These are phyloP conservation scores for Aschersonia sp. DNA, from an alignment of 2,329 filamentous ascomycete genomes.

Conservation along the genomic window DNA sequence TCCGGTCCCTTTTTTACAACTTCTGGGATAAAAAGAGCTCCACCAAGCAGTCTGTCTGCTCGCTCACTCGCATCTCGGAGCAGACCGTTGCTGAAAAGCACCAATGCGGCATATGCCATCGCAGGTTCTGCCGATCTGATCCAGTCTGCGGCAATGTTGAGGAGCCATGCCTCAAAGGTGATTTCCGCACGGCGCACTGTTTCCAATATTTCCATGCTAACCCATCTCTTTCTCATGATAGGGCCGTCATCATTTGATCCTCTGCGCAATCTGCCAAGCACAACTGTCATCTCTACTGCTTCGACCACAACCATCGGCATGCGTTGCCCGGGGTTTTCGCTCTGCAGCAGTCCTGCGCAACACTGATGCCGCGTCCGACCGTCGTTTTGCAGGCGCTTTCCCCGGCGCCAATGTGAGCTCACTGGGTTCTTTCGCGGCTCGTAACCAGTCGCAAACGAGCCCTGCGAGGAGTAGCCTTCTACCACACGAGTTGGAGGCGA, in stretches of 20 bases:
- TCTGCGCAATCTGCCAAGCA: conserved; percentile 25
- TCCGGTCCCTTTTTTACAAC: too few species aligned
- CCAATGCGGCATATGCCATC: not conserved
- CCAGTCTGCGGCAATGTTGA: conserved; percentile 23
- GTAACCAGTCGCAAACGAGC: conserved; percentile 1
- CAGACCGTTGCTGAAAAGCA: not conserved
- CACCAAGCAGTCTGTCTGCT: not conserved
- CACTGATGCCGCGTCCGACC: conserved; percentile 6
- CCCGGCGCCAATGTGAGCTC: conserved; percentile 7
- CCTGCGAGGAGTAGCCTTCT: conserved; percentile 13
- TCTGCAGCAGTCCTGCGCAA: conserved; percentile 5
- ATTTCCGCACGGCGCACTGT: not conserved
- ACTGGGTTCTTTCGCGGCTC: conserved; percentile 7
- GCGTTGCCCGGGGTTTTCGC: not conserved
- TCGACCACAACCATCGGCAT: conserved; percentile 1
- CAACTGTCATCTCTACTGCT: conserved; percentile 10
- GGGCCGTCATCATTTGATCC: conserved; percentile 22
- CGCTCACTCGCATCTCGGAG: too few species aligned
- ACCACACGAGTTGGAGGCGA: conserved; percentile 22
- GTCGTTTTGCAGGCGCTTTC: conserved; percentile 12
- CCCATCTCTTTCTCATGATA: conserved; percentile 6
- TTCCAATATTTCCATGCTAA: not conserved
- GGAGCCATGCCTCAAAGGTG: conserved; percentile 25
- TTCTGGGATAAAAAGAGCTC: not conserved
- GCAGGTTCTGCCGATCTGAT: not conserved